Conservation (phyloP, 2,329 filamentous ascomycete genomes). For the Paecilomyces variotii region DNA sequence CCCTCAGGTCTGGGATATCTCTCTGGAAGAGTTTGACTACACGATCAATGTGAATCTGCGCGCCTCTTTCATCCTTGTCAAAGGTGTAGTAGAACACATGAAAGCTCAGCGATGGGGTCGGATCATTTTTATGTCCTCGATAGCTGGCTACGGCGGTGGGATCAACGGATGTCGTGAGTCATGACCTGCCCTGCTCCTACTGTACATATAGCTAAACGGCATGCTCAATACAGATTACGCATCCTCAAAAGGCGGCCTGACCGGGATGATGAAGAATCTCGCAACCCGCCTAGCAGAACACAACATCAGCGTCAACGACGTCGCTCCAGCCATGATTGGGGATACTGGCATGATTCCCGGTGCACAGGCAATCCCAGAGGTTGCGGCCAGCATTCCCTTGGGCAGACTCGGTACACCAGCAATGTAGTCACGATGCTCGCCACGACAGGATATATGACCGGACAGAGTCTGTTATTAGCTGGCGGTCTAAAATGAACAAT, state of each 20-base stretch:
- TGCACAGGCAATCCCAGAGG: conserved; percentile 49
- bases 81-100: conserved; percentile 56
- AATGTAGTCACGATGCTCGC: conserved; percentile 55
- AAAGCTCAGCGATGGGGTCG: conserved; percentile 53
- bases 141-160: conserved; percentile 55
- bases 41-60: conserved; percentile 56
- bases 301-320: conserved; percentile 59
- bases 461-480: conserved; percentile 45
- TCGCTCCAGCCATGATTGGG: conserved; percentile 62
- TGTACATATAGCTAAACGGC: background rate
- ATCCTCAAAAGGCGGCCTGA: conserved; percentile 55
- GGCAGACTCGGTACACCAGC: conserved; percentile 48
- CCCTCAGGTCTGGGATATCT: conserved; percentile 49
- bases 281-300: conserved; percentile 50
- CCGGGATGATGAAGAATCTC: conserved; percentile 59
- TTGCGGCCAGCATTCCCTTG: conserved; percentile 53
- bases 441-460: conserved; percentile 54
- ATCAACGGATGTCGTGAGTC: conserved; percentile 52
- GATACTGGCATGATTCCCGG: conserved; percentile 56
- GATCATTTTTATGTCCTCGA: conserved; percentile 57
- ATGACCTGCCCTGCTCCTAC: background rate
- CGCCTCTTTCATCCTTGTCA: conserved; percentile 54
- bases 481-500: conserved; percentile 25
- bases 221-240: conserved; percentile 36
- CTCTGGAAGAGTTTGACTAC: conserved; percentile 56